These are phyloP conservation scores for Angophora floribunda DNA, from an alignment of 345 rosid species.

Conservation along the genomic window DNA sequence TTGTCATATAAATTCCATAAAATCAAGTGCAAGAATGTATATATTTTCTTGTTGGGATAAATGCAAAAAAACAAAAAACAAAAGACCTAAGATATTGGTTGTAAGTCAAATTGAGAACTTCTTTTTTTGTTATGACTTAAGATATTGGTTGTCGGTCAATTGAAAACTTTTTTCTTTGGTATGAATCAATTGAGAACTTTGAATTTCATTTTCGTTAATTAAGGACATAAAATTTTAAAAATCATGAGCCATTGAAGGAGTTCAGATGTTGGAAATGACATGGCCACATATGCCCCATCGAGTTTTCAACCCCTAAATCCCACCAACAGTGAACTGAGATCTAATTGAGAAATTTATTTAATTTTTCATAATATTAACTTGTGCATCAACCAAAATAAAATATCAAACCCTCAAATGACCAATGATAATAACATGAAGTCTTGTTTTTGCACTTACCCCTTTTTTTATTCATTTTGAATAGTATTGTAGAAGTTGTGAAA, in stretches of 20 bases:
- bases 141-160: background rate
- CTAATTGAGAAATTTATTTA: background rate
- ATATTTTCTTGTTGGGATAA: background rate
- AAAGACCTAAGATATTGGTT: no score
- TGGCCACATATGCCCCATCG: background rate
- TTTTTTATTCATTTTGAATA: background rate
- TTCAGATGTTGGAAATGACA: background rate
- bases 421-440: background rate
- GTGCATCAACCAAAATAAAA: background rate
- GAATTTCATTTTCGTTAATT: background rate
- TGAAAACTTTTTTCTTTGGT: background rate
- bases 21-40: background rate
- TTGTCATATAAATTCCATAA: background rate
- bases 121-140: background rate
- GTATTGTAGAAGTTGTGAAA: background rate
- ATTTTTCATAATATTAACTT: background rate
- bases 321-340: background rate
- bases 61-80: background rate
- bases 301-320: background rate
- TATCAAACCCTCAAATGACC: background rate
- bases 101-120: no score
- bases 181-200: background rate
- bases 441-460: background rate
- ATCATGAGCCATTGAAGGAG: background rate
- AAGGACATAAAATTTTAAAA: background rate